phyloP scores from a whole-genome alignment of 1,284 basidiomycete species.

The Volvariella surrecta region DNA sequence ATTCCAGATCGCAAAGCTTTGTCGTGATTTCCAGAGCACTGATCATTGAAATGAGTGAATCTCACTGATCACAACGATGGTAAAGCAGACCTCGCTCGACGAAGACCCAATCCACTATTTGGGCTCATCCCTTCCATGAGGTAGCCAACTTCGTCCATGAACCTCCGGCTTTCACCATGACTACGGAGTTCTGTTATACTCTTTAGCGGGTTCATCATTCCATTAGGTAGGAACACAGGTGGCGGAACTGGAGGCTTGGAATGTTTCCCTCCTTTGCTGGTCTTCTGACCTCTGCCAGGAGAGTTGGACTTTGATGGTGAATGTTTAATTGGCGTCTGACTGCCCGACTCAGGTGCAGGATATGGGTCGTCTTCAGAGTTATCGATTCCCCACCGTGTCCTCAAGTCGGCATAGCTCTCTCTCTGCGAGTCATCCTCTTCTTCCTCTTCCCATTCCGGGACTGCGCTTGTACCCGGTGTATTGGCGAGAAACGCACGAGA shows the following conservation, averaged over 20 bases:
- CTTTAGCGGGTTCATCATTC: constrained; percentile 67
- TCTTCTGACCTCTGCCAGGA: constrained; percentile 8
- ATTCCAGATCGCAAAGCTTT: constrained; percentile 66
- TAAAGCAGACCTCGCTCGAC: constrained; percentile 47
- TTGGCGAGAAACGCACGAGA: constrained; percentile 8
- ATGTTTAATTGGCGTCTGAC: constrained; percentile 14
- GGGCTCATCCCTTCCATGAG: constrained; percentile 66
- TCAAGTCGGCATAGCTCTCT: constrained; percentile 63
- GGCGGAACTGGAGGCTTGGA: constrained; percentile 14
- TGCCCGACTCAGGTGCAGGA: constrained; percentile 23
- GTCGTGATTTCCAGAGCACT: constrained; percentile 69
- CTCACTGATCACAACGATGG: not conserved
- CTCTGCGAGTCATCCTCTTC: constrained; percentile 47
- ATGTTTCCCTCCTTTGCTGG: constrained; percentile 21
- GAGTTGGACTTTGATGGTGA: constrained; percentile 13
- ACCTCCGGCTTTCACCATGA: constrained; percentile 71
- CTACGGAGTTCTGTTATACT: constrained; percentile 72
- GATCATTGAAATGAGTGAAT: not conserved
- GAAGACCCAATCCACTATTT: constrained; percentile 34
- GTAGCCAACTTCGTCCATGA: constrained; percentile 75
- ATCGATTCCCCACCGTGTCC: constrained; percentile 67
- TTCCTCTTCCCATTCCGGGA: not conserved
- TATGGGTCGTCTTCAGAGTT: constrained; percentile 61
- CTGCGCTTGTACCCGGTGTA: not conserved
- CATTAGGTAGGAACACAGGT: constrained; percentile 28